Base-by-base conservation (phyloP, 2,329 filamentous ascomycete species). In the Ophiostoma himal-ulmi region DNA sequence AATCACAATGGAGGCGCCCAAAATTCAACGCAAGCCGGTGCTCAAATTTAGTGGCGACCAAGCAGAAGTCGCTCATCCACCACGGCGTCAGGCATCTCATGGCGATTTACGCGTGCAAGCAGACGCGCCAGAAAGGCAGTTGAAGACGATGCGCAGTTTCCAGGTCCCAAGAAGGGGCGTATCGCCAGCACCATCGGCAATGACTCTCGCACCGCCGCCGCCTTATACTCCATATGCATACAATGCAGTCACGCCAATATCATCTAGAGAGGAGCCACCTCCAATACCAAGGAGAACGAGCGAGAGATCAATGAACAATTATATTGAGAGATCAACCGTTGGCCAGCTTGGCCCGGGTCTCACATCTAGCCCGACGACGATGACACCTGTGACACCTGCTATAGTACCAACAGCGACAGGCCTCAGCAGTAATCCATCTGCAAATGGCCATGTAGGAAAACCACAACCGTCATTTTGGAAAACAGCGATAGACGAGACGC, bases 401-500 rank as follows among this genome's bases (percentile, higher is more conserved):
- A 1, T 34, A 30, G 22, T 5, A 34, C 17, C 20, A 10, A 65
- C 34, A 20, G 34, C 60, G 34, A 22, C 60, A 37, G 3, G 20
- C 36, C 36, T 39, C 10, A 37, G 8, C 30, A 22, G 2, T 22
- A 20, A 3, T 8, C 3, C 36, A 22, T 17, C n/a, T 20, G 8
- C 20, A 22, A 3, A 22, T 11, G 62, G 2, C 8, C 3, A 13
- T 13, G 17, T 36, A 13, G 36, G 14, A 11, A 65, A 1, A 36
- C 5, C n/a, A 57, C n/a, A 34, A 20, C 62, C 62, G 20, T 72
- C 74, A 39, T 76, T 79, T 72, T 84, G 83, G 82, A 83, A 85
- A 71, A 78, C 79, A 1, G 83, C 84, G 0, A 74, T 86, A 1
- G 81, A 82, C 8, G 88, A 91, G 75, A 88, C 87, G 0, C 83